Evolutionary conservation across 2,329 filamentous ascomycete genomes (phyloP), one percentile per base, ranked within the genome.

Genomic region (Exophiala sp.): DNA sequence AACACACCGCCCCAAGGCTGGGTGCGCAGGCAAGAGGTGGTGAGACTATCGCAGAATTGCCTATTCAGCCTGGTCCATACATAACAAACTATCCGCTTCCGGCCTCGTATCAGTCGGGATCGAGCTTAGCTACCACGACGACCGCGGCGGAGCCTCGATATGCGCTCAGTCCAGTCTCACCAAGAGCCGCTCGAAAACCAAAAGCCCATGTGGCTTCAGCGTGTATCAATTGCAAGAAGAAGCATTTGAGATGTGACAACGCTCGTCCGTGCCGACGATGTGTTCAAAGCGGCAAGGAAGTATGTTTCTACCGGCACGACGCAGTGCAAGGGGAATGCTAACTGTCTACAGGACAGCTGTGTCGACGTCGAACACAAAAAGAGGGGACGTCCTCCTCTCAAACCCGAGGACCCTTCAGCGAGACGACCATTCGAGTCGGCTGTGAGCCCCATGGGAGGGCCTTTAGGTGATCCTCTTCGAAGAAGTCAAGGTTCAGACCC

Each of bases 221-320:
- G 2, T 76, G 74, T 61, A 71, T 76, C 11, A 76, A 76, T 57
- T 76, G 74, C 62, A 76, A 76, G 59, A 73, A 72, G 61, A 76
- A 76, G 61, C 74, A 76, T 57, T 56, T 76, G 47, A 71, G 73
- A 38, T 76, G 74, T 58, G 74, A 76, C 55, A 69, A 72, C 24
- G 72, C 69, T 46, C 68, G 74, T 38, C 74, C 74, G 18, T 76
- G 74, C 62, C 70, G 70, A 57, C 63, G 74, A 64, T 76, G 74
- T 63, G 70, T 75, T 39, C 65, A 75, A 42, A 69, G 72, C 39
- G 73, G 73, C 10, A 76, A 76, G 65, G 71, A 74, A 57, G 74
- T 75, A 66, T 69, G 71, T 65, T 9, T 41, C 35, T 14, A 46
- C 41, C 21, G 52, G 18, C 12, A 20, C 24, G 12, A 12, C 9